phyloP scores from a whole-genome alignment of 2,329 filamentous ascomycete species.

The Aspergillus jensenii region DNA sequence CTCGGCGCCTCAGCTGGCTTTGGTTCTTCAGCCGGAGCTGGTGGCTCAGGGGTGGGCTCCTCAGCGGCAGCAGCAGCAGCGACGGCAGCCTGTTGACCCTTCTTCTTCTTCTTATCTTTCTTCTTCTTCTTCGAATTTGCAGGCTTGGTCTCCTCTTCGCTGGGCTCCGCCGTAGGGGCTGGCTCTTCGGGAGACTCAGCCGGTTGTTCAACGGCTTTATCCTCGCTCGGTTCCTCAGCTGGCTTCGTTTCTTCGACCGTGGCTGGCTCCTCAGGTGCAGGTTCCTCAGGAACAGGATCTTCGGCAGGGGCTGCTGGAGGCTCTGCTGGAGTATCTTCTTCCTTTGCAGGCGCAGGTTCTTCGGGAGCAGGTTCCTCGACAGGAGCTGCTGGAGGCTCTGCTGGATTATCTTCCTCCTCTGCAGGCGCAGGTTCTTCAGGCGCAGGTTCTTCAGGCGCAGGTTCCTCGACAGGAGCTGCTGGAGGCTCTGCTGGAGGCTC shows the following conservation, averaged over 20 bases:
- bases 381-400: not conserved
- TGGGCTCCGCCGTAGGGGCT: not conserved
- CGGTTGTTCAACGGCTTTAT: too few species aligned
- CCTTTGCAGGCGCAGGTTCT: slow-evolving; percentile 2
- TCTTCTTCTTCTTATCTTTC: not conserved
- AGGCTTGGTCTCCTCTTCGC: not conserved
- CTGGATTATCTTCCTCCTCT: not conserved
- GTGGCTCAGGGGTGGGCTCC: slow-evolving; percentile 12
- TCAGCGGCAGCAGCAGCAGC: not conserved
- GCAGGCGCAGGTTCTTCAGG: not conserved
- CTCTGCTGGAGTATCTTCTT: slow-evolving; percentile 8
- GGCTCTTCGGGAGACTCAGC: not conserved
- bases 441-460: slow-evolving; percentile 1
- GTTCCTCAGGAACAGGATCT: too few species aligned
- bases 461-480: not conserved
- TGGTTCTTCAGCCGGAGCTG: not conserved
- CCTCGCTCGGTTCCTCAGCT: too few species aligned
- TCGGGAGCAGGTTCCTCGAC: slow-evolving; percentile 9
- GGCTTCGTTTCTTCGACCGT: not conserved
- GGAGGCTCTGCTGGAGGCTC: not conserved
- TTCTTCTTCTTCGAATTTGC: not conserved
- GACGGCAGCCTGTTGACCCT: not conserved
- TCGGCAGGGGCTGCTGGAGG: slow-evolving; percentile 4
- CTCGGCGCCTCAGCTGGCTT: not conserved
- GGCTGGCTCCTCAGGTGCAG: not conserved